phyloP scores from a whole-genome alignment of 2,329 filamentous ascomycete genomes.

The Camillea tinctor region DNA sequence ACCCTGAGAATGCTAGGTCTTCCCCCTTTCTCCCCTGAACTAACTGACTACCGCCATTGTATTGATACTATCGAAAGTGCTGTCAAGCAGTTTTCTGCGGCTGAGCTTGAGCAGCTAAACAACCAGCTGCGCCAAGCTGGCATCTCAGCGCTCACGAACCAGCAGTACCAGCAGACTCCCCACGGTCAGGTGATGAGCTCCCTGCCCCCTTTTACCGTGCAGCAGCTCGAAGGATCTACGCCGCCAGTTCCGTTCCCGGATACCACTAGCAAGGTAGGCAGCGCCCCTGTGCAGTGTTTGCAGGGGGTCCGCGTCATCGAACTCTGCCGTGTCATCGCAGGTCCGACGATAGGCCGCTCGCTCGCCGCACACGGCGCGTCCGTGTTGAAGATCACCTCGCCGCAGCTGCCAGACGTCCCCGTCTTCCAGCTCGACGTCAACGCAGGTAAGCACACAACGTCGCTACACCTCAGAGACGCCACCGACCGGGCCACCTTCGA shows the following conservation, averaged over 20 bases:
- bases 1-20: constrained; percentile 70
- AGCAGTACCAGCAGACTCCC: constrained; percentile 56
- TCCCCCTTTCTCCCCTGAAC: constrained; percentile 57
- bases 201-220: constrained; percentile 49
- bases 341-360: constrained; percentile 68
- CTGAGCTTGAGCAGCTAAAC: constrained; percentile 60
- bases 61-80: constrained; percentile 59
- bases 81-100: constrained; percentile 52
- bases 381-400: constrained; percentile 69
- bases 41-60: constrained; percentile 59
- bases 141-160: constrained; percentile 56
- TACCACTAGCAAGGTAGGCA: constrained; percentile 28
- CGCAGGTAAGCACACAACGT: constrained; percentile 65
- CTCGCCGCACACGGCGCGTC: constrained; percentile 75
- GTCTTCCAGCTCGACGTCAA: constrained; percentile 74
- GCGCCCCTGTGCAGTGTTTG: constrained; percentile 40
- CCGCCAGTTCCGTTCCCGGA: constrained; percentile 43
- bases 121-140: constrained; percentile 57
- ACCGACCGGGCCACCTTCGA: constrained; percentile 57
- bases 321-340: constrained; percentile 72
- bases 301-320: constrained; percentile 71
- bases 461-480: constrained; percentile 59
- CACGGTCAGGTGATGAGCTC: constrained; percentile 46
- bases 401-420: constrained; percentile 66
- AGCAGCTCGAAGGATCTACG: constrained; percentile 48